Evolutionary conservation across 306 rosid species (phyloP).

Genomic region (Castanospermum australe): DNA sequence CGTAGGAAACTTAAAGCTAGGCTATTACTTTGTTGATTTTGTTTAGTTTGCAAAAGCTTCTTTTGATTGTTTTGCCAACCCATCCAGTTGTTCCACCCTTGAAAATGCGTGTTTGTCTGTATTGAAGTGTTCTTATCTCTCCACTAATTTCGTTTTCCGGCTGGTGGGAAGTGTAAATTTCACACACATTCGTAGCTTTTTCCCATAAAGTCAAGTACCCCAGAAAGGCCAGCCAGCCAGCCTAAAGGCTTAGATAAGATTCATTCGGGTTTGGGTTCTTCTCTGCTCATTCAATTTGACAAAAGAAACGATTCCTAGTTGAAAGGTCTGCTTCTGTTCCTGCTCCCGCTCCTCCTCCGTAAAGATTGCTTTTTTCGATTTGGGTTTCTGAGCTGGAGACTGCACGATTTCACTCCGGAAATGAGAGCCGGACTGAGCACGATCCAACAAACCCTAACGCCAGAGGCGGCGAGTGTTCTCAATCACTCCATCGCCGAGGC

Average conservation of each 20-base stretch:
- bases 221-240: background rate
- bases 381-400: background rate
- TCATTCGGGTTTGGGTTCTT: background rate
- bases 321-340: background rate
- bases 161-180: constrained; percentile 37
- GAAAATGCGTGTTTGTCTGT: constrained; percentile 69
- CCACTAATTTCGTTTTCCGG: constrained; percentile 37
- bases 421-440: constrained; percentile 98
- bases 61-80: constrained; percentile 38
- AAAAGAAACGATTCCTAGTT: background rate
- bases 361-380: background rate
- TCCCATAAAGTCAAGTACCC: constrained; percentile 31
- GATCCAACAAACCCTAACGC: constrained; percentile 96
- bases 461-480: constrained; percentile 92
- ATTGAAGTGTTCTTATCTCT: constrained; percentile 48
- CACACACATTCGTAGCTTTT: constrained; percentile 23
- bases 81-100: background rate
- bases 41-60: constrained; percentile 52
- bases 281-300: background rate
- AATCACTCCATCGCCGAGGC: constrained; percentile 94
- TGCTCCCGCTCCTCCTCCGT: no score
- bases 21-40: constrained; percentile 45
- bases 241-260: constrained; percentile 13
- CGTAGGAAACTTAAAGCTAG: constrained; percentile 9
- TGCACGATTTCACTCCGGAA: constrained; percentile 23